These are phyloP conservation scores for Linnemannia elongata DNA, from an alignment of 192 early-diverging fungal genomes.

Conservation along the genomic window DNA sequence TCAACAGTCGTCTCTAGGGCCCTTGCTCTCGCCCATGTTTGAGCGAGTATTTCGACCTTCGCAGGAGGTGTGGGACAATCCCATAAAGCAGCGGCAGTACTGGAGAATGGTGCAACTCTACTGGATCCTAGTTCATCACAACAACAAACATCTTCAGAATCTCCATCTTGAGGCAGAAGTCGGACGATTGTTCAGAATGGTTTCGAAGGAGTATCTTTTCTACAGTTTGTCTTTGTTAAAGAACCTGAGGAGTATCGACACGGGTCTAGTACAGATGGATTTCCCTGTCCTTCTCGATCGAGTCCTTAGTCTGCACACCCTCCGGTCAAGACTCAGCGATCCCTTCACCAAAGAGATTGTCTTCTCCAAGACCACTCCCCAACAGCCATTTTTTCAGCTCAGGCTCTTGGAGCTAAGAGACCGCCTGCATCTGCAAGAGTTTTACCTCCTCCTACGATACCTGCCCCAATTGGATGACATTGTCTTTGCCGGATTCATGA, in stretches of 20 bases:
- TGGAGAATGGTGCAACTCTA: neutral
- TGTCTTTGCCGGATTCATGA: neutral
- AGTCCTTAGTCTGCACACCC: neutral
- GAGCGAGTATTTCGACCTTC: neutral
- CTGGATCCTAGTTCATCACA: neutral
- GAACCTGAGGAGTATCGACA: neutral
- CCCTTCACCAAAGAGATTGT: neutral
- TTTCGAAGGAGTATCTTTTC: neutral
- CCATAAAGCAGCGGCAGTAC: neutral
- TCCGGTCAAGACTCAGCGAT: neutral
- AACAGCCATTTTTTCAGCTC: neutral
- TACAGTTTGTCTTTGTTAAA: neutral
- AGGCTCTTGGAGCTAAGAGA: neutral
- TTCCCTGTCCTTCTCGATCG: neutral
- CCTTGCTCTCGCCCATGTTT: neutral
- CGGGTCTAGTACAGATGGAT: neutral
- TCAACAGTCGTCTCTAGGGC: neutral
- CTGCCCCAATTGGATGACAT: neutral
- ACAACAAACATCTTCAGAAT: neutral
- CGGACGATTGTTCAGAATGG: conserved; percentile 1
- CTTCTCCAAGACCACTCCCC: neutral
- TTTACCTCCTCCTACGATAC: neutral
- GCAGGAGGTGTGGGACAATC: neutral
- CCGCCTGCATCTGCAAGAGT: neutral
- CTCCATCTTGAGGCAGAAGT: neutral